These are phyloP conservation scores for Trichoderma simmonsii DNA, from an alignment of 2,329 filamentous ascomycete species.

Conservation along the genomic window DNA sequence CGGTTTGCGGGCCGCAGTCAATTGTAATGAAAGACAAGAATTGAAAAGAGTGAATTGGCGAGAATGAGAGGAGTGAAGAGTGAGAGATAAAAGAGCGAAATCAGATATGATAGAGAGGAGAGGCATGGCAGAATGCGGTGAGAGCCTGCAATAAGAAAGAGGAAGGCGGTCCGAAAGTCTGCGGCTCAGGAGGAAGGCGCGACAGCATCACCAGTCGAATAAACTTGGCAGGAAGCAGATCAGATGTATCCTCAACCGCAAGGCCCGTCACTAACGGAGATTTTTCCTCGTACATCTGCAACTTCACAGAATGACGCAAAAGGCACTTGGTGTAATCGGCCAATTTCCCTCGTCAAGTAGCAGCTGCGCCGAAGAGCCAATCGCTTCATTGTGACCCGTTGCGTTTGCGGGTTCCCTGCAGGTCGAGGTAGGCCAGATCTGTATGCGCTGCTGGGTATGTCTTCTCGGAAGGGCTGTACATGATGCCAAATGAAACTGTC, in stretches of 20 bases:
- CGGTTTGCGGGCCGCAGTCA: background rate
- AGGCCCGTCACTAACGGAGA: background rate
- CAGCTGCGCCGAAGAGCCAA: slow-evolving; percentile 3
- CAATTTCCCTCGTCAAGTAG: background rate
- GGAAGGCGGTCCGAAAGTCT: background rate
- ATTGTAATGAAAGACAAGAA: background rate
- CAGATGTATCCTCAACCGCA: background rate
- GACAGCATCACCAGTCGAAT: background rate
- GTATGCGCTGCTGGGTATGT: background rate
- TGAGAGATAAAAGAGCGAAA: background rate
- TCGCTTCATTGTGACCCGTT: slow-evolving; percentile 15
- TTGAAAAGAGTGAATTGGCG: background rate
- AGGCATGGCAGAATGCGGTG: background rate
- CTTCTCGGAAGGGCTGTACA: background rate
- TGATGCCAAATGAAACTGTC: background rate
- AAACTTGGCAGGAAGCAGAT: slow-evolving; percentile 4
- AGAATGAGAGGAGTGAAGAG: background rate
- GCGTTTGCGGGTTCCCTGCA: slow-evolving; percentile 4
- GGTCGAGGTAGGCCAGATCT: background rate
- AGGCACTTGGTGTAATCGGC: slow-evolving; percentile 4
- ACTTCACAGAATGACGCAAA: background rate
- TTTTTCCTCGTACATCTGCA: background rate
- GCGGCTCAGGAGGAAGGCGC: background rate
- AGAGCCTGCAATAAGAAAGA: background rate
- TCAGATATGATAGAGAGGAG: background rate